Conservation (phyloP, 768 basidiomycete species). For the Lyophyllum shimeji region DNA sequence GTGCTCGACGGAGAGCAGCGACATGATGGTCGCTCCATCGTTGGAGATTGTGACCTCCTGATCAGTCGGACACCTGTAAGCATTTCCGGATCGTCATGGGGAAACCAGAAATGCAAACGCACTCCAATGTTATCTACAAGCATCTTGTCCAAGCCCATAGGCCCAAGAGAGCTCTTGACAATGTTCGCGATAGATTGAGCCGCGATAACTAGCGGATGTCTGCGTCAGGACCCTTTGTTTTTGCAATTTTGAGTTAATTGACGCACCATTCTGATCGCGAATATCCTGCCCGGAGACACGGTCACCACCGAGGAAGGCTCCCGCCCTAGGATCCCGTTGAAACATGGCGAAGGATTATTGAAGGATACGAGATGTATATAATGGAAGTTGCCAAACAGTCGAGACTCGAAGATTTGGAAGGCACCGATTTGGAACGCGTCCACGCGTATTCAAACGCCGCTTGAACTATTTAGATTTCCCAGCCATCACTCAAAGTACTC, state of each 20-base stretch:
- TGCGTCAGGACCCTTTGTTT: conserved; percentile 4
- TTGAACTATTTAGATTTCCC: conserved; percentile 15
- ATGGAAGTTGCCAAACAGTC: conserved; percentile 4
- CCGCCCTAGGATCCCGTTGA: conserved; percentile 89
- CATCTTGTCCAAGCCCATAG: conserved; percentile 96
- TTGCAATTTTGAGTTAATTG: not conserved
- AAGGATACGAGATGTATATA: conserved; percentile 1
- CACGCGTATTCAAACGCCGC: conserved; percentile 25
- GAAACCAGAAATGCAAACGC: conserved; percentile 28
- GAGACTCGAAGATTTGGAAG: conserved; percentile 6
- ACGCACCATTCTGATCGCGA: conserved; percentile 91
- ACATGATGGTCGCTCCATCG: conserved; percentile 98
- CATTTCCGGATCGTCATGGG: not conserved
- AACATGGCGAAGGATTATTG: conserved; percentile 50
- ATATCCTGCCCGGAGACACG: conserved; percentile 94
- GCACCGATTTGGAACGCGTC: conserved; percentile 21
- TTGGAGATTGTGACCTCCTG: conserved; percentile 99
- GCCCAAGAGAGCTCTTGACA: conserved; percentile 94
- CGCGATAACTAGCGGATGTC: conserved; percentile 71
- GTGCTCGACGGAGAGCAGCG: conserved; percentile 90
- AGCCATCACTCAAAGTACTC: no score
- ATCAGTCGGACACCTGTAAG: conserved; percentile 10
- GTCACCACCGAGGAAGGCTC: conserved; percentile 92
- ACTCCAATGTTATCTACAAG: conserved; percentile 97
- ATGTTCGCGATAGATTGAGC: conserved; percentile 97